Base-by-base conservation (phyloP, 140 eudicot species). In the Bidens hawaiensis region DNA sequence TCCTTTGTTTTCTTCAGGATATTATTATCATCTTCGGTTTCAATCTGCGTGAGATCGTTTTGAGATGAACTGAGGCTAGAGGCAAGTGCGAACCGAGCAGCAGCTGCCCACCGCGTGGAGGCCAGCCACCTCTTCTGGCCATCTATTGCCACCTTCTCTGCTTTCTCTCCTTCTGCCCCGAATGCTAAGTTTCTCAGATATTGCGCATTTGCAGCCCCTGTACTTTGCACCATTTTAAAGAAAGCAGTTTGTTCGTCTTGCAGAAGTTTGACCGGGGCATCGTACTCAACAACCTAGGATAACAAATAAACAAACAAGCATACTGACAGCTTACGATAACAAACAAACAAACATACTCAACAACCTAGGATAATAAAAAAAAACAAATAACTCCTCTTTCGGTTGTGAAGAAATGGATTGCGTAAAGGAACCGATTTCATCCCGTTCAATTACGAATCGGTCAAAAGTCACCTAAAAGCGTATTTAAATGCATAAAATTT, bases 141-240 rank as follows among this genome's bases (percentile, higher is more conserved):
- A 61, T 78, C 83, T 38, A 75, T 47, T 36, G 70, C 84, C 64
- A 38, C 67, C 45, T 54, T 65, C 64, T 70, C 80, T 47, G 71
- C 79, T 60, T 55, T 67, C 26, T 55, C 73, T n/a, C 67, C 75
- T 33, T 70, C 84, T 23, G 75, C 85, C 22, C 82, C 84, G 64
- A 71, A 51, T 26, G 74, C 99, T 31, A 88, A 74, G 69, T 76
- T 73, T 15, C 80, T 85, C 68, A 93, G 64, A 78, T 93, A 93
- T 66, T 88, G 69, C 18, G 99, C 96, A 75, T 88, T 93, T 73
- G 99, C 96, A 24, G 80, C 77, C 60, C 99, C 99, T 10, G 99
- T 93, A 63, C 99, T 93, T 24, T 85, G 89, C 54, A 93, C 99
- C 96, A 93, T 93, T 79, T 85, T 85, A 36, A 87, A 88, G 78